Evolutionary conservation across 768 basidiomycete species (phyloP).

Genomic region (Boletellus ananas): DNA sequence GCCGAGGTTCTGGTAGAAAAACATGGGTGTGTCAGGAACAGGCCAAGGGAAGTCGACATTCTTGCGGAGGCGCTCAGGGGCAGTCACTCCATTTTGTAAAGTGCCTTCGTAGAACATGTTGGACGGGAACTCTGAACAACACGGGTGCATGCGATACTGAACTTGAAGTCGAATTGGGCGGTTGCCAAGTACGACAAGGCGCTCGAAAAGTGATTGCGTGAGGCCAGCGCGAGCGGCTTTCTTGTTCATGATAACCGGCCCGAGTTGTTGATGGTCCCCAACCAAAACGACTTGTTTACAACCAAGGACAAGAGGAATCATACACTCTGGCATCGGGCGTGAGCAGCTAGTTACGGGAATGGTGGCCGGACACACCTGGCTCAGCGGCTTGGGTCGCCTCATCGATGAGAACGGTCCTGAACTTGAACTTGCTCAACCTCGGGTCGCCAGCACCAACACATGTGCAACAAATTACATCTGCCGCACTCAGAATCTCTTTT

Average conservation of each 20-base stretch:
- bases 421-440: conserved; percentile 93
- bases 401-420: conserved; percentile 96
- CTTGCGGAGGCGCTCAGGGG: conserved; percentile 94
- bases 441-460: conserved; percentile 98
- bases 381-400: conserved; percentile 98
- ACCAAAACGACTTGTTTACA: conserved; percentile 99
- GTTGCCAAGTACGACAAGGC: conserved; percentile 92
- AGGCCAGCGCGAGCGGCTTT: conserved; percentile 98
- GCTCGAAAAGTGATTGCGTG: conserved; percentile 97
- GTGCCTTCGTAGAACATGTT: conserved; percentile 99
- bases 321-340: conserved; percentile 68
- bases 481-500: conserved; percentile 92
- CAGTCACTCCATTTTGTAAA: conserved; percentile 97
- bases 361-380: conserved; percentile 56
- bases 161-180: conserved; percentile 98
- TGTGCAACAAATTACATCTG: conserved; percentile 98
- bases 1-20: conserved; percentile 99
- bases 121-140: conserved; percentile 97
- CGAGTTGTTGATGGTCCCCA: conserved; percentile 94
- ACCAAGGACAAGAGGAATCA: conserved; percentile 97
- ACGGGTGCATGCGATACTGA: conserved; percentile 99
- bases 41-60: conserved; percentile 99
- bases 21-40: conserved; percentile 95
- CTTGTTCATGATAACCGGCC: conserved; percentile 99
- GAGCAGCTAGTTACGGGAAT: background rate